Base-by-base conservation (phyloP, 2,329 filamentous ascomycete genomes). In the Falciphora oryzae region DNA sequence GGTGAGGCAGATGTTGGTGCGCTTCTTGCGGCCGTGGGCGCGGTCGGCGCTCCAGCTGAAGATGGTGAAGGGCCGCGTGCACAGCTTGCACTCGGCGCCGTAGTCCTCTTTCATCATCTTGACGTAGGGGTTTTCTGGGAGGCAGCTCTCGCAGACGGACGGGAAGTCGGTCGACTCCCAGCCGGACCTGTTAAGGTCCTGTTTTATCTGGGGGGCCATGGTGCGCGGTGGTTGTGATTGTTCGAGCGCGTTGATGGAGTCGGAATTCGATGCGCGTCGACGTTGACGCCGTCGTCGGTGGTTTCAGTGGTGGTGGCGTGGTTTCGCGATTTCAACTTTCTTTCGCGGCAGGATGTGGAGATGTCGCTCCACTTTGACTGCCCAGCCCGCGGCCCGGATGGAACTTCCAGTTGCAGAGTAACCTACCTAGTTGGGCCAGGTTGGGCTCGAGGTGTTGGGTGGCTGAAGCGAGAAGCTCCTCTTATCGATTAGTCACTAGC, bases 61-160 rank as follows among this genome's bases (percentile, higher is more conserved):
- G 64, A 98, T 85, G 31, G 95, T 98, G 73, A 97, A 99, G 0
- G 95, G 95, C 67, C 95, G 87, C 8, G 94, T 98, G 78, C 95
- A 99, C 69, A 91, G 81, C 80, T 91, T 91, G 83, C 90, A 92
- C 78, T 93, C 90, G 65, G 90, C 91, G 71, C 93, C 95, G 72
- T 96, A 89, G 76, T 99, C 94, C 74, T 98, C 93, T 78, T 99
- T 99, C 66, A 99, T 83, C 93, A 99, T 98, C 78, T 98, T 95
- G 58, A 99, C 95, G 73, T 96, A 99, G 2, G 94, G 94, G 72
- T 98, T 98, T 67, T 97, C 93, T 22, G 94, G 93, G 2, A 99
- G 85, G 75, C 95, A 99, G 73, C 89, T 93, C 78, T 99, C 95
- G 81, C 87, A 95, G 44, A 95, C 90, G 3, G 90, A 93, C 11